Base-by-base conservation (phyloP, 768 basidiomycete genomes). In the Xerocomus potaroensis region DNA sequence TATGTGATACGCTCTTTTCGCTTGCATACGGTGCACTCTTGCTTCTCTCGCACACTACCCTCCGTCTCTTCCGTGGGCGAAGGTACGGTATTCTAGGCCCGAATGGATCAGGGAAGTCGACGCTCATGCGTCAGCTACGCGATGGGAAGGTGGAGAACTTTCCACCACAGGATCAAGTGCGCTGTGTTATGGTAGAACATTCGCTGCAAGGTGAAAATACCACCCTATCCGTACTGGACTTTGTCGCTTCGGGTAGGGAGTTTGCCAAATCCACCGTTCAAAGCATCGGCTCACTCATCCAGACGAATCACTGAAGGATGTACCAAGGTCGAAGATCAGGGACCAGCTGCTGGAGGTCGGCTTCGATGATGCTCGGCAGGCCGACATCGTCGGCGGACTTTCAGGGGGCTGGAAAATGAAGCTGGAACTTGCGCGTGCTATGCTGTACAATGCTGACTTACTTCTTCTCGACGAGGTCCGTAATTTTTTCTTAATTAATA, bases 381-480 rank as follows among this genome's bases (percentile, higher is more conserved):
- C 78, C 32, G 89, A 95, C 57, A 71, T 79, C 42, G 93, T 97
- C 50, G 91, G 87, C 39, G 85, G 89, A 33, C 73, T 97, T 50
- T 96, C 93, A 12, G 95, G 95, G 59, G 94, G 95, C 34, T 98
- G 94, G 94, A 98, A 98, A 74, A 97, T 98, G 94, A 96, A 96
- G 69, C 79, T 97, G 43, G 94, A 97, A 65, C 78, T 98, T 32
- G 92, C 91, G 8, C 75, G 94, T 55, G 95, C 94, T 11, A 98
- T 98, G 92, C 72, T 97, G 41, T 94, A 95, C 72, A 92, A 94
- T 58, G 94, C 89, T 10, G 87, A 90, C 68, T 72, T 90, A 29
- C 74, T 90, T 11, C 72, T 90, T 39, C 78, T 90, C n/a, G 87
- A 94, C 59, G 92, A 93, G 78, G 85, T 87, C 51, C 51, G 58